These are phyloP conservation scores for Trametes sp. DNA, from an alignment of 1,284 basidiomycete species.

Conservation along the genomic window DNA sequence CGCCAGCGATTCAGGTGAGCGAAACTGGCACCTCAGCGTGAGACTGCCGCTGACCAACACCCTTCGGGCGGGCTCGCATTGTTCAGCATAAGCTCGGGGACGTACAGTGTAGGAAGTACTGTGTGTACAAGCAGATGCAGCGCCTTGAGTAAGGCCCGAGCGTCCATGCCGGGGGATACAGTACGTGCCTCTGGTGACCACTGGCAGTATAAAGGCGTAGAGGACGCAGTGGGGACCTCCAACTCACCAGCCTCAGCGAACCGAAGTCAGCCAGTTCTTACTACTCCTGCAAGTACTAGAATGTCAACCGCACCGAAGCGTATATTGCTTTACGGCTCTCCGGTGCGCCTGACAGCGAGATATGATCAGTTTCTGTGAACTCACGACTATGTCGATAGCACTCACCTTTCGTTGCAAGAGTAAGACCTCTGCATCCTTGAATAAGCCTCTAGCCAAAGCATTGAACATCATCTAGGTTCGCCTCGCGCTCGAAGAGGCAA, in stretches of 20 bases:
- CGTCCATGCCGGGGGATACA: no score
- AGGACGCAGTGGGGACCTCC: neutral
- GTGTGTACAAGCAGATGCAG: no score
- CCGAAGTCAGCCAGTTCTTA: no score
- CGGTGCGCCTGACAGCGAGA: neutral
- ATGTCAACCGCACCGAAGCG: neutral
- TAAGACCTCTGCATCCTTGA: neutral
- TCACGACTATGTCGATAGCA: neutral
- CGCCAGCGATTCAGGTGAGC: no score
- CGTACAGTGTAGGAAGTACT: no score
- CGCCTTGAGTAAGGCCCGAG: no score
- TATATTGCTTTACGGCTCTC: neutral
- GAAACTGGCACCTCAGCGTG: no score
- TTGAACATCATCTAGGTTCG: constrained; percentile 13
- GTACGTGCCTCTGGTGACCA: no score
- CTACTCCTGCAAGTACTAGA: no score
- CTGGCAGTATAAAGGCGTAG: neutral
- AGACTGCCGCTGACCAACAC: neutral
- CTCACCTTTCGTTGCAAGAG: neutral
- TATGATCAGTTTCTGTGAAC: neutral
- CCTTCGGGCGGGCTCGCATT: neutral
- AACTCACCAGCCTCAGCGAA: no score
- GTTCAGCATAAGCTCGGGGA: neutral
- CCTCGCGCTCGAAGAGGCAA: constrained; percentile 32
- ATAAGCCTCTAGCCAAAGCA: no score